Base-by-base conservation (phyloP, 805 yeast genomes). In the Torulaspora indica region DNA sequence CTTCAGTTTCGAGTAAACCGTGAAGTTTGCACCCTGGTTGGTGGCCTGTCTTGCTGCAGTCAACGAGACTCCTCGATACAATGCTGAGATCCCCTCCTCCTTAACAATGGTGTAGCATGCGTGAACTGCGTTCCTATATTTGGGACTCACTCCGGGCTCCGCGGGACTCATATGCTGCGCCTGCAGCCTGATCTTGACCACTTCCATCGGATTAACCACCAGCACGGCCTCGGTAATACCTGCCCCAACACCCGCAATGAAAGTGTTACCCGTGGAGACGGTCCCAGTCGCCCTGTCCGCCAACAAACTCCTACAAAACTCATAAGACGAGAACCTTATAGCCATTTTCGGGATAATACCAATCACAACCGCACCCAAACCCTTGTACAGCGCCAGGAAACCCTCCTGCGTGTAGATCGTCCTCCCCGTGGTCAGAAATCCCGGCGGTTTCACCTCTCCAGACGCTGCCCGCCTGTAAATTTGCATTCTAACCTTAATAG, bases 281-380 rank as follows among this genome's bases (percentile, higher is more conserved):
- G 72, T 68, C 20, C 88, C 84, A 42, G 85, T 78, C 40, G 73
- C 73, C 39, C 67, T 64, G 47, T 79, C 77, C 29, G 78, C 76
- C 51, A 91, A 74, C 46, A 79, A 65, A 9, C 81, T 73, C 68
- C 95, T 82, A 73, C 84, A 87, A 60, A 81, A 82, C 70, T 91
- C 98, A 64, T 89, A 91, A 3, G 97, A 85, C 33, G 96, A 84
- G 72, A 91, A 91, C 63, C 98, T 77, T 54, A 91, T 86, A 28
- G 96, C 98, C 98, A 91, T 91, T 66, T 91, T 91, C 46, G 98
- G 98, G 41, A 91, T 95, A 60, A 91, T 91, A 46, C 98, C 98
- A 61, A 91, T 85, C 47, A 89, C 86, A 46, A 91, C 98, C 17
- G 98, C 98, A 23, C 97, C 97, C 42, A 91, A 76, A 45, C 98